These are phyloP conservation scores for Trifolium subterraneum DNA, from an alignment of 306 rosid genomes.

Conservation along the genomic window DNA sequence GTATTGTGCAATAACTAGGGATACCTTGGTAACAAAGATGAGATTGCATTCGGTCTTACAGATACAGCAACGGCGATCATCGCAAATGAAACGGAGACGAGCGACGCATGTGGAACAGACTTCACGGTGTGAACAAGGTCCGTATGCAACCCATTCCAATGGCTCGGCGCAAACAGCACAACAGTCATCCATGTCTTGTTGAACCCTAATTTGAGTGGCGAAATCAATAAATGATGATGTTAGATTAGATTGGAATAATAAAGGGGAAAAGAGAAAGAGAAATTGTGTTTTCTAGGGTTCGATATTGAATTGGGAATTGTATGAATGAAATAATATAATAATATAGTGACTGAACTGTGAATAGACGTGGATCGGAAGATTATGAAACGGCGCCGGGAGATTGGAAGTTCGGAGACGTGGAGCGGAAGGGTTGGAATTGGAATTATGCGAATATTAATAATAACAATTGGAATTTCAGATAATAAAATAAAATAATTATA, in stretches of 20 bases:
- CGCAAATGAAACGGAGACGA: slow-evolving; percentile 96
- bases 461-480: not conserved
- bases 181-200: slow-evolving; percentile 75
- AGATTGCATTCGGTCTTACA: slow-evolving; percentile 75
- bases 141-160: slow-evolving; percentile 95
- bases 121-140: slow-evolving; percentile 87
- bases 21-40: slow-evolving; percentile 85
- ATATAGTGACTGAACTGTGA: not conserved
- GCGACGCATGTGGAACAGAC: slow-evolving; percentile 96
- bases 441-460: not conserved
- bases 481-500: too few relatives aligned
- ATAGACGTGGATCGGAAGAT: slow-evolving; percentile 15
- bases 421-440: not conserved
- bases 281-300: slow-evolving; percentile 33
- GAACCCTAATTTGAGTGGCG: slow-evolving; percentile 42
- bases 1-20: not conserved
- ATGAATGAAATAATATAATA: not conserved
- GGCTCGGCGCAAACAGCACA: slow-evolving; percentile 97
- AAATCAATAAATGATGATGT: slow-evolving; percentile 2
- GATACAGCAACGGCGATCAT: slow-evolving; percentile 86
- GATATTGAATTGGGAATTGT: not conserved
- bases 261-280: not conserved
- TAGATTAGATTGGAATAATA: not conserved
- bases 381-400: not conserved
- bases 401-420: slow-evolving; percentile 16